Conservation (phyloP, 2,329 filamentous ascomycete genomes). For the Xylaria sp. region DNA sequence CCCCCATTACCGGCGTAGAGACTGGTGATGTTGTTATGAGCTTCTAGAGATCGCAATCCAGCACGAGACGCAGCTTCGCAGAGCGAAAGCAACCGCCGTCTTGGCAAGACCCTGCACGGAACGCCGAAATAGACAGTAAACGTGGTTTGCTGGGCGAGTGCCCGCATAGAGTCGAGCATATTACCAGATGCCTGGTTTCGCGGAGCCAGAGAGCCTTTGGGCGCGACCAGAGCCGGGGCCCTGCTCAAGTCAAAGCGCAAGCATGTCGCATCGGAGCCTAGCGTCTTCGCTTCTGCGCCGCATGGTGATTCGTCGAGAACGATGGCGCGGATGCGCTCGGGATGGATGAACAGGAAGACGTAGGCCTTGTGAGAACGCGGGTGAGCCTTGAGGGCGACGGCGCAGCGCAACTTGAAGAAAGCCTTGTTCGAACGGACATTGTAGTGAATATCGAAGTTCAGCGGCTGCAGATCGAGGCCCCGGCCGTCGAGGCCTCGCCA, state of each 20-base stretch:
- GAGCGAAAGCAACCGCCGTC: slow-evolving; percentile 15
- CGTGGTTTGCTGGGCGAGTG: slow-evolving; percentile 12
- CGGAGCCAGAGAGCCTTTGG: slow-evolving; percentile 15
- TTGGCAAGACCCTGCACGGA: slow-evolving; percentile 12
- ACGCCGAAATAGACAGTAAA: slow-evolving; percentile 19
- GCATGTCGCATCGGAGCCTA: slow-evolving; percentile 18
- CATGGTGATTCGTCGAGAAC: slow-evolving; percentile 16
- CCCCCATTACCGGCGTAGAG: slow-evolving; percentile 20
- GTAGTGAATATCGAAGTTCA: slow-evolving; percentile 20
- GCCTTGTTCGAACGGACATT: slow-evolving; percentile 18
- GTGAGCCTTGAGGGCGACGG: slow-evolving; percentile 17
- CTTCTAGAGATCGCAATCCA: slow-evolving; percentile 14
- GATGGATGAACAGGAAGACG: slow-evolving; percentile 19
- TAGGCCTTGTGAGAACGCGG: slow-evolving; percentile 13
- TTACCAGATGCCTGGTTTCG: slow-evolving; percentile 19
- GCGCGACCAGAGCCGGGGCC: slow-evolving; percentile 17
- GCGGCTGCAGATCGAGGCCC: slow-evolving; percentile 5
- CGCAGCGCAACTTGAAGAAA: slow-evolving; percentile 19
- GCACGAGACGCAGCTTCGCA: slow-evolving; percentile 17
- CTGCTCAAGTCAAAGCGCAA: slow-evolving; percentile 18
- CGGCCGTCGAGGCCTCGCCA: slow-evolving; percentile 13
- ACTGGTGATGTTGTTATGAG: slow-evolving; percentile 14
- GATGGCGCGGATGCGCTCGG: slow-evolving; percentile 17
- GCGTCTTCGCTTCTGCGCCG: slow-evolving; percentile 4
- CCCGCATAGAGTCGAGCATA: slow-evolving; percentile 17